phyloP scores from a whole-genome alignment of 495 filamentous ascomycete species.

The Podospora fimiseda region DNA sequence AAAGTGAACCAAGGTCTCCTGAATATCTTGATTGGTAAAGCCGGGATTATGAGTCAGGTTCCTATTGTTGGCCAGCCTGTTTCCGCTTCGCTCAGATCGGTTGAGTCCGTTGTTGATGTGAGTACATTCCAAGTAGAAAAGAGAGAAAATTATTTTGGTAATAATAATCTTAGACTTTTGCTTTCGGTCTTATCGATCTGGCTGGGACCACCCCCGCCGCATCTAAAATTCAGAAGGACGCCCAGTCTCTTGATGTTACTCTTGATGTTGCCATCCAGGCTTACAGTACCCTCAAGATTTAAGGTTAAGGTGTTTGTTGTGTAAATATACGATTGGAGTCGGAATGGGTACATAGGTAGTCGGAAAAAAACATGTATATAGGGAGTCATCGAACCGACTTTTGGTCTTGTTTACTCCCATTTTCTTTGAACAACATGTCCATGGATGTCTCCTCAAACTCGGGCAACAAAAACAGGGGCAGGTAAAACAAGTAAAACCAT shows the following conservation, averaged over 20 bases:
- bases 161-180: neutral
- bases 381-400: no score
- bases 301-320: neutral
- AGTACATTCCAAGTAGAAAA: neutral
- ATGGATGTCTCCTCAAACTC: no score
- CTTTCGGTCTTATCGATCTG: neutral
- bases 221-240: neutral
- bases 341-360: no score
- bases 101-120: constrained; percentile 4
- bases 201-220: no score
- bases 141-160: no score
- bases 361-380: no score
- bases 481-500: no score
- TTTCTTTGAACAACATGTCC: no score
- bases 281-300: neutral
- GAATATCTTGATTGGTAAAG: constrained; percentile 30
- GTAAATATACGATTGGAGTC: no score
- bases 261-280: neutral
- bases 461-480: no score
- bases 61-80: constrained; percentile 17
- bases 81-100: neutral
- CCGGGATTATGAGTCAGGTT: constrained; percentile 11
- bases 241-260: neutral
- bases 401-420: no score
- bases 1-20: constrained; percentile 25